Evolutionary conservation across 176 grass and related monocot species (phyloP).

Genomic region (Oryza glumipatula): DNA sequence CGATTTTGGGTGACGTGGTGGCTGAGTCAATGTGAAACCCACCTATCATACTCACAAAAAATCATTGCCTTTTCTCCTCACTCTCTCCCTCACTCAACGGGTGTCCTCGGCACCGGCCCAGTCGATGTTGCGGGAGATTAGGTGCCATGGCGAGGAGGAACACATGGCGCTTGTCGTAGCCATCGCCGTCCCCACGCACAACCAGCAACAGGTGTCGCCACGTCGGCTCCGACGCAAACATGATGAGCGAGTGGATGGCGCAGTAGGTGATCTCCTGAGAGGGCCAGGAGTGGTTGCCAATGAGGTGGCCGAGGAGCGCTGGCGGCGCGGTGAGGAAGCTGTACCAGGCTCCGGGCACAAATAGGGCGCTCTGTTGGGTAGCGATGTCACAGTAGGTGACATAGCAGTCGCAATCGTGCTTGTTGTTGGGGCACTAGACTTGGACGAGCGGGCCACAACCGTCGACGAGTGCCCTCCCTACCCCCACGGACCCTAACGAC

Average conservation of each 20-base stretch:
- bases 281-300: background rate
- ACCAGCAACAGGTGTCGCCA: background rate
- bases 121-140: no score
- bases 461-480: no score
- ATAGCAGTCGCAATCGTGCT: background rate
- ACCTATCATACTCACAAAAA: no score
- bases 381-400: background rate
- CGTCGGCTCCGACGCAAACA: background rate
- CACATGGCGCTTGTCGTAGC: background rate
- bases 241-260: background rate
- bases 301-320: background rate
- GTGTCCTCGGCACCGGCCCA: no score
- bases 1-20: no score
- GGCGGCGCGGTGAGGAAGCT: background rate
- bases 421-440: background rate
- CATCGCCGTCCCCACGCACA: background rate
- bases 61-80: no score
- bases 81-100: no score
- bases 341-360: conserved; percentile 23
- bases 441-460: background rate
- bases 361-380: background rate
- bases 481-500: no score
- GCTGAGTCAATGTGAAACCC: no score
- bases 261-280: background rate
- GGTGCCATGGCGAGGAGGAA: conserved; percentile 30